These are phyloP conservation scores for Jacaranda mimosifolia DNA, from an alignment of 257 asterid genomes.

Conservation along the genomic window DNA sequence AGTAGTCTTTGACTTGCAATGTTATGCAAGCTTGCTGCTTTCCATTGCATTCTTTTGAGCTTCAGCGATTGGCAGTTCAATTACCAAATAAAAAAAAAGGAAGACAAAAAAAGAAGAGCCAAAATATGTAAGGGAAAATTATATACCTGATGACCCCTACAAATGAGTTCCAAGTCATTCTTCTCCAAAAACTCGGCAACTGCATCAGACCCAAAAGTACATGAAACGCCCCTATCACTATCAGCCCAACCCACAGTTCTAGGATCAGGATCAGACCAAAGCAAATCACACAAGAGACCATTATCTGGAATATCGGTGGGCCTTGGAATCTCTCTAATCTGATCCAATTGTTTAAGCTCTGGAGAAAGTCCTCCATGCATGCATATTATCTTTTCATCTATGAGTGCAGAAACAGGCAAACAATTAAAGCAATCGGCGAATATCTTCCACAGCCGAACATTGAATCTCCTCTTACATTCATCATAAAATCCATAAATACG, in stretches of 20 bases:
- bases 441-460: conserved; percentile 85
- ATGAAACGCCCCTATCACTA: conserved; percentile 84
- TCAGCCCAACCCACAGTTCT: conserved; percentile 73
- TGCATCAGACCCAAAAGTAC: conserved; percentile 77
- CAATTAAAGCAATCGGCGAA: conserved; percentile 86
- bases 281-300: conserved; percentile 81
- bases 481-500: conserved; percentile 85
- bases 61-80: too few relatives aligned
- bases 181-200: conserved; percentile 73
- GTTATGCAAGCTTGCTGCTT: neutral
- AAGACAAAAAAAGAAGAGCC: neutral
- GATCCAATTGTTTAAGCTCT: conserved; percentile 62
- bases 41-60: too few relatives aligned
- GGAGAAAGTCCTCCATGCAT: conserved; percentile 93
- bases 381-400: conserved; percentile 81
- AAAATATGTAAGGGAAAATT: conserved; percentile 18
- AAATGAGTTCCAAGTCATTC: conserved; percentile 76
- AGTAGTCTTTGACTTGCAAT: neutral
- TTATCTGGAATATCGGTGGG: conserved; percentile 79
- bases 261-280: conserved; percentile 87
- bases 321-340: conserved; percentile 63
- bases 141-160: conserved; percentile 89
- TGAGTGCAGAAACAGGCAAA: conserved; percentile 78
- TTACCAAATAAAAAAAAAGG: neutral
- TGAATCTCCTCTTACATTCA: conserved; percentile 84